A percentile compares a stretch with the other conserved stretches of the same genome.
Evolutionary conservation across 2,329 filamentous ascomycete genomes (phyloP).

Genomic region (Pseudogymnoascus sp.): DNA sequence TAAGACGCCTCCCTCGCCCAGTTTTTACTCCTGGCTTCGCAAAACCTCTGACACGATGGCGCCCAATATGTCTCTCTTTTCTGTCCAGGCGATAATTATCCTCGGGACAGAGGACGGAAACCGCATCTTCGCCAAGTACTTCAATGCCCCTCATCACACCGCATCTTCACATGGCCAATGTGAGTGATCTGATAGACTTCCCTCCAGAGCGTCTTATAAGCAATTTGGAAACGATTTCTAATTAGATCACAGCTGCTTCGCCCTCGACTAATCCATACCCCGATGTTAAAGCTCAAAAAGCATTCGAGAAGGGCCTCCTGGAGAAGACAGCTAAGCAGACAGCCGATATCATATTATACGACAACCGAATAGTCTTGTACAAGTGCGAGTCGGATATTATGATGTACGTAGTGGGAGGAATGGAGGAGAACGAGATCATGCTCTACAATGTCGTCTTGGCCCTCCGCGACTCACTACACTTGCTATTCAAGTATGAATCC

Average conservation of each 20-base stretch:
- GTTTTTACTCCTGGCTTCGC: background rate
- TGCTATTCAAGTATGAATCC: conserved; percentile 73
- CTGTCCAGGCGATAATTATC: conserved; percentile 69
- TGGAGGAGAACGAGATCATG: conserved; percentile 94
- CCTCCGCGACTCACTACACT: conserved; percentile 80
- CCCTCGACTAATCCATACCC: conserved; percentile 66
- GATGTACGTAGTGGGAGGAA: conserved; percentile 83
- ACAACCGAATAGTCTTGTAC: conserved; percentile 93
- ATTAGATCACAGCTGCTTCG: conserved; percentile 31
- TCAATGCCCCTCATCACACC: conserved; percentile 56
- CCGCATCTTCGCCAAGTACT: conserved; percentile 92
- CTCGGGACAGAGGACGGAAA: conserved; percentile 81
- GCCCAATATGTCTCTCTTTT: conserved; percentile 66
- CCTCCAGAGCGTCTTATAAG: background rate
- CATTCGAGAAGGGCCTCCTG: conserved; percentile 91
- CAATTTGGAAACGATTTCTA: conserved; percentile 11
- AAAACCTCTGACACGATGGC: conserved; percentile 43
- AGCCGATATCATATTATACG: conserved; percentile 93
- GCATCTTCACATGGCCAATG: conserved; percentile 23
- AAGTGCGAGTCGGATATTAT: conserved; percentile 98
- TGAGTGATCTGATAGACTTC: conserved; percentile 4
- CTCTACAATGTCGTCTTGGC: conserved; percentile 91
- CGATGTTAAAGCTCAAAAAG: conserved; percentile 85
- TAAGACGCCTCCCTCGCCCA: background rate
- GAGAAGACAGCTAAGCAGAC: conserved; percentile 95